Evolutionary conservation across 441 rosid genomes (phyloP).

Genomic region (Pelargonium fulgidum): DNA sequence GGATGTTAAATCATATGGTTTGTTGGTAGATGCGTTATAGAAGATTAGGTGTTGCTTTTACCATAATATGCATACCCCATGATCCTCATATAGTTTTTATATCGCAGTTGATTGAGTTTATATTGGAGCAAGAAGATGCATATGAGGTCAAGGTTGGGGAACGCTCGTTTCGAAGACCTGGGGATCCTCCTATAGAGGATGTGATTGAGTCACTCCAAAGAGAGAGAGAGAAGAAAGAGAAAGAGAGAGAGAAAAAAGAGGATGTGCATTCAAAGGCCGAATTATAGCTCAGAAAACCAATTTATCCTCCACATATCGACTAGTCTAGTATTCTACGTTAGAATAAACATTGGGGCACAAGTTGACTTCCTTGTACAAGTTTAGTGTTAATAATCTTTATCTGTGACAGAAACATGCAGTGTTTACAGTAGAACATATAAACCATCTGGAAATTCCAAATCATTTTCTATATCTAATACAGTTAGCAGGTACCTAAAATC

Average conservation of each 20-base stretch:
- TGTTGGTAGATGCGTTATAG: not conserved
- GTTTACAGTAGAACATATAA: not conserved
- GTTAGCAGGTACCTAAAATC: not conserved
- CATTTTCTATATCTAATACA: too few relatives aligned
- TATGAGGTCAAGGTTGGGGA: conserved; percentile 83
- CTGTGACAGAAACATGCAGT: not conserved
- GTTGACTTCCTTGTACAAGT: not conserved
- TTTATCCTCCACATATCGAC: too few relatives aligned
- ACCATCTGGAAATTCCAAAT: too few relatives aligned
- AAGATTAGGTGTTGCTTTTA: not conserved
- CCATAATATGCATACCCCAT: not conserved
- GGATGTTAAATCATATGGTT: not conserved
- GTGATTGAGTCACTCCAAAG: conserved; percentile 38
- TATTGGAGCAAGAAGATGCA: conserved; percentile 66
- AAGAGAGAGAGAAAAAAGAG: conserved; percentile 12
- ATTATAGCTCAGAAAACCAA: conserved; percentile 29
- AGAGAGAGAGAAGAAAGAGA: conserved; percentile 22
- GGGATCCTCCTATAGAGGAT: conserved; percentile 74
- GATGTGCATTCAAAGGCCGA: conserved; percentile 42
- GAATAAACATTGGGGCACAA: too few relatives aligned
- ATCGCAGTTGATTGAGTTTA: conserved; percentile 64
- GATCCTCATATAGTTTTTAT: not conserved
- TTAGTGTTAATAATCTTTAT: not conserved
- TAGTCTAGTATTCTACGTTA: too few relatives aligned
- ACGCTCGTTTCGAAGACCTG: conserved; percentile 57